phyloP scores from a whole-genome alignment of 768 basidiomycete species.

The Amanita brunnescens region DNA sequence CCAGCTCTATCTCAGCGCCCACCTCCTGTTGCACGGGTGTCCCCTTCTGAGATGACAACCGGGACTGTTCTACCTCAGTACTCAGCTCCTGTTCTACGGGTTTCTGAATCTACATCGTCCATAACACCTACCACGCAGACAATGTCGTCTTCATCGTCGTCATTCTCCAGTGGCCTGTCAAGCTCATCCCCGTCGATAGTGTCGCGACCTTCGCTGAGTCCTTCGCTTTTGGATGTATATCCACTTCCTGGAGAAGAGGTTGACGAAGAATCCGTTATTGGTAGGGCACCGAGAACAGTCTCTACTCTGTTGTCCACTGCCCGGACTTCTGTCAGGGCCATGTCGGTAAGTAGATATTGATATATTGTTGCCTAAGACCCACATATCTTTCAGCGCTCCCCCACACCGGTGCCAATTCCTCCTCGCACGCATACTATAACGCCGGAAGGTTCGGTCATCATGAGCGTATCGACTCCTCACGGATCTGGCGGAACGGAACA shows the following conservation, averaged over 20 bases:
- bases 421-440: slow-evolving; percentile 23
- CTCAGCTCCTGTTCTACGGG: background rate
- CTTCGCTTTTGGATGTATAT: slow-evolving; percentile 27
- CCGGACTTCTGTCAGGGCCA: background rate
- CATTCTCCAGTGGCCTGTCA: slow-evolving; percentile 22
- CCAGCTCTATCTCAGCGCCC: background rate
- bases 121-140: slow-evolving; percentile 20
- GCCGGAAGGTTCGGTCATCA: slow-evolving; percentile 29
- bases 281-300: slow-evolving; percentile 5
- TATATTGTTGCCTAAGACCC: background rate
- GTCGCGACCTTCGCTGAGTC: slow-evolving; percentile 36
- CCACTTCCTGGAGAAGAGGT: slow-evolving; percentile 21
- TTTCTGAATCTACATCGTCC: slow-evolving; percentile 20
- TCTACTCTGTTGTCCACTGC: slow-evolving; percentile 33
- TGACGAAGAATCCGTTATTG: slow-evolving; percentile 12
- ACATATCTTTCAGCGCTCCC: slow-evolving; percentile 2
- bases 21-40: background rate
- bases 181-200: slow-evolving; percentile 30
- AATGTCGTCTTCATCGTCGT: slow-evolving; percentile 26
- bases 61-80: background rate
- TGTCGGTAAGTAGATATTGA: slow-evolving; percentile 2
- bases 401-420: background rate
- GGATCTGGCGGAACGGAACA: slow-evolving; percentile 27
- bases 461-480: slow-evolving; percentile 32
- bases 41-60: background rate